phyloP scores from a whole-genome alignment of 345 rosid species.

The Rhodamnia argentea region DNA sequence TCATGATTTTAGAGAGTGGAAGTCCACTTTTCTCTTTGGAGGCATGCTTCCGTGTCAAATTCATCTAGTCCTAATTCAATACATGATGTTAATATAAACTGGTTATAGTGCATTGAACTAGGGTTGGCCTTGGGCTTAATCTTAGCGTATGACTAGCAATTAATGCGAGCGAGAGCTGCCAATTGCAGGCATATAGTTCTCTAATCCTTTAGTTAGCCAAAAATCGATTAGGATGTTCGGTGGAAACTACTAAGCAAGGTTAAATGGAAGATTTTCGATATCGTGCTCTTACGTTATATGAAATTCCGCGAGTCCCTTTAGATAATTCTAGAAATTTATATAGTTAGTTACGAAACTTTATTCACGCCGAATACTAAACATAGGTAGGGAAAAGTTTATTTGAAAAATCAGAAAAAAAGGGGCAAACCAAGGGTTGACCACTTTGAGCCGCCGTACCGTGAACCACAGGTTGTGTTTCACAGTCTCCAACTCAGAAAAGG shows the following conservation, averaged over 20 bases:
- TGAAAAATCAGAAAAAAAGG: neutral
- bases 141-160: neutral
- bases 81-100: neutral
- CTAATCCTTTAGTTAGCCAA: neutral
- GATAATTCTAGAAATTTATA: neutral
- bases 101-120: neutral
- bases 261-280: neutral
- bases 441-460: too few relatives aligned
- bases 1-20: neutral
- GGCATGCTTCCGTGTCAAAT: neutral
- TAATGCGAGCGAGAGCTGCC: neutral
- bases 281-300: neutral
- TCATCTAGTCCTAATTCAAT: neutral
- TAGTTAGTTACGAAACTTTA: too few relatives aligned
- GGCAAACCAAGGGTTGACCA: too few relatives aligned
- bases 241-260: neutral
- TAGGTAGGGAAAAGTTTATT: neutral
- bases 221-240: neutral
- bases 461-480: neutral
- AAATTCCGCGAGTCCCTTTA: neutral
- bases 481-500: neutral
- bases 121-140: neutral
- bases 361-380: neutral
- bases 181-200: neutral
- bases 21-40: neutral